Evolutionary conservation across 257 asterid species (phyloP), one percentile per base, ranked within the genome.

Genomic region (Lycium ferocissimum): DNA sequence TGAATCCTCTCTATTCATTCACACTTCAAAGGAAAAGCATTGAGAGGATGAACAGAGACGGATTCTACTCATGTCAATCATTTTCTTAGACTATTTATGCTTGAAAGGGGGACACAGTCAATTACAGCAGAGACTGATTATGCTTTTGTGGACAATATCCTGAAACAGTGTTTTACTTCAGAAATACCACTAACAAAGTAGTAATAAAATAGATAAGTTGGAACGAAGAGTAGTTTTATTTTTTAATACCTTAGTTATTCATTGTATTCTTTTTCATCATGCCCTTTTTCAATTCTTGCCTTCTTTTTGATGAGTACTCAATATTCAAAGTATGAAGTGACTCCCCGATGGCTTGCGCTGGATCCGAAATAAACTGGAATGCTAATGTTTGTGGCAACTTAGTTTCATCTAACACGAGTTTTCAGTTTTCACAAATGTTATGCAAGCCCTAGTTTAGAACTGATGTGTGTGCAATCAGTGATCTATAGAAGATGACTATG

Each of bases 291-390:
- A 13, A 22, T 76, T 76, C 43, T 76, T 51, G 45, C 22, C 62
- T 49, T 49, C 20, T 75, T 49, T 69, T 76, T 49, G 81, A 26
- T 51, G 12, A 73, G 80, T 20, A 47, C 33, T 73, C 20, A 73
- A 73, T 20, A 73, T 47, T 72, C 6, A 3, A 45, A n/a, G 80
- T 45, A 45, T 72, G 38, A 18, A 71, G 5, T n/a, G 43, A 75
- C 81, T 47, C 22, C 7, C 45, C 4, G 8, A 33, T 26, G 63
- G 65, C 58, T 78, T 53, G 51, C 9, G 18, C 65, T 75, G 81
- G 62, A 22, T 26, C 49, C 17, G 82, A 49, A 75, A 78, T 78
- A 78, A 76, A 26, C 26, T 78, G 49, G 65, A 78, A 78, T 78
- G 15, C 65, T 51, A 8, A 53, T 78, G 65, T 15, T 26, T 53